Percentiles rank a stretch among this genome's conserved stretches.
These are phyloP conservation scores for Cyclostephanos invisitatus DNA, from an alignment of 108 stramenopile genomes.

Conservation along the genomic window DNA sequence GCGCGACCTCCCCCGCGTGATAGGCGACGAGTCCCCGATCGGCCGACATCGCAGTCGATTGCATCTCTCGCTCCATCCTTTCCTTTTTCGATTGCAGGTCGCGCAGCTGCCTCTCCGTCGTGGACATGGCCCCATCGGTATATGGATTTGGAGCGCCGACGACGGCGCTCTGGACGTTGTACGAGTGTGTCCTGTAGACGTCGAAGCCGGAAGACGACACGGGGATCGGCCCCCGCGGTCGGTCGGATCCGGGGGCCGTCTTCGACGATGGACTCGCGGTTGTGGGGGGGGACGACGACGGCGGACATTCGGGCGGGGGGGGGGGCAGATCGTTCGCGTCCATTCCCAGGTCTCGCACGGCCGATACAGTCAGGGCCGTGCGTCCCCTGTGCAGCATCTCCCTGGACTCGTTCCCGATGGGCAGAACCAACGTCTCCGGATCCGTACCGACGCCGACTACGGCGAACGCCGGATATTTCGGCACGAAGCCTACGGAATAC, in stretches of 20 bases:
- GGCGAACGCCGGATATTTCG: conserved; percentile 32
- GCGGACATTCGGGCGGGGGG: conserved; percentile 29
- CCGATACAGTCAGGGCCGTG: conserved; percentile 43
- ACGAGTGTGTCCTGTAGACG: conserved; percentile 63
- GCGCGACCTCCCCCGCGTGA: conserved; percentile 36
- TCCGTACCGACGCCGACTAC: not conserved
- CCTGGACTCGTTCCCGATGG: conserved; percentile 45
- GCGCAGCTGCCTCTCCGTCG: conserved; percentile 52
- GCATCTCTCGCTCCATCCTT: conserved; percentile 61
- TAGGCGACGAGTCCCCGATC: conserved; percentile 62
- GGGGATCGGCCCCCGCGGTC: not conserved
- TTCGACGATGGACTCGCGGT: not conserved
- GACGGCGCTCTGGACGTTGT: conserved; percentile 68
- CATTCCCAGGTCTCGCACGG: conserved; percentile 49
- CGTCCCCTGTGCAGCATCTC: conserved; percentile 47
- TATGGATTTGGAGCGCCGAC: conserved; percentile 61
- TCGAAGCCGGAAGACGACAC: conserved; percentile 50
- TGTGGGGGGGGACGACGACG: conserved; percentile 9
- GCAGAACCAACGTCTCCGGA: conserved; percentile 41
- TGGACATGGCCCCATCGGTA: conserved; percentile 48
- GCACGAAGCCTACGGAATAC: conserved; percentile 66
- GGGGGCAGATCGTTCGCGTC: conserved; percentile 47
- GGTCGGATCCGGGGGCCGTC: not conserved
- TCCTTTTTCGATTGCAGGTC: conserved; percentile 49
- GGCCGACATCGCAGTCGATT: conserved; percentile 31